These are phyloP conservation scores for Heracleum sosnowskyi DNA, from an alignment of 129 eudicot genomes.

Conservation along the genomic window DNA sequence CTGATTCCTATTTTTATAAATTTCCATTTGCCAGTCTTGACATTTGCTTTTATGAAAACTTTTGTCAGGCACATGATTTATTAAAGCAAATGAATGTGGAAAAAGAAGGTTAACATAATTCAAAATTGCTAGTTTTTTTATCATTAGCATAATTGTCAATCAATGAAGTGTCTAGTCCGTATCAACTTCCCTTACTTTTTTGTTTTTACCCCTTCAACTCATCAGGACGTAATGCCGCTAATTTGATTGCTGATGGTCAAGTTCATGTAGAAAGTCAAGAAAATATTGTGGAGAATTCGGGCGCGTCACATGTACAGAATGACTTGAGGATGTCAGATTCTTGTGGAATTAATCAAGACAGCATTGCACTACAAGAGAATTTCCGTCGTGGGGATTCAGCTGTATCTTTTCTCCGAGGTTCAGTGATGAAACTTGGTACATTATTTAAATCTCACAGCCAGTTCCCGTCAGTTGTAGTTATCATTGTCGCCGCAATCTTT, in stretches of 20 bases:
- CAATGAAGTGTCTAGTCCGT: background rate
- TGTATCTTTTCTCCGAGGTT: constrained; percentile 35
- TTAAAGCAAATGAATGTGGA: constrained; percentile 58
- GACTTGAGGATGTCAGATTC: constrained; percentile 28
- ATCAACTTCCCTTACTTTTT: background rate
- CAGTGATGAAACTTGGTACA: constrained; percentile 30
- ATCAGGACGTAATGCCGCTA: constrained; percentile 14
- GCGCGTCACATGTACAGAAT: constrained; percentile 15
- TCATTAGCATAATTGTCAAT: background rate
- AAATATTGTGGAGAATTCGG: constrained; percentile 20
- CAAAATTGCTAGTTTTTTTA: background rate
- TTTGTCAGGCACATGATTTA: constrained; percentile 66
- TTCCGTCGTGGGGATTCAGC: constrained; percentile 24
- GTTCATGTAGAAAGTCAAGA: constrained; percentile 25
- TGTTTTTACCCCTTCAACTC: background rate
- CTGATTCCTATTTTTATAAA: constrained; percentile 4
- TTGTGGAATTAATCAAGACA: constrained; percentile 21
- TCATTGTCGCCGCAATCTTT: constrained; percentile 55
- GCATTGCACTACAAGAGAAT: constrained; percentile 20
- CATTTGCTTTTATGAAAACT: background rate
- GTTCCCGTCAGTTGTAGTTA: constrained; percentile 36
- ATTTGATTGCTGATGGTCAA: constrained; percentile 21
- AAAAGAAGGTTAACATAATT: constrained; percentile 40
- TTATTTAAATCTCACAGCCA: constrained; percentile 44
- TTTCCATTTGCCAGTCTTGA: constrained; percentile 6